A percentile compares a stretch with the other conserved stretches of the same genome.
Evolutionary conservation across 495 filamentous ascomycete genomes (phyloP).

Genomic region (Daldinia concentrica): DNA sequence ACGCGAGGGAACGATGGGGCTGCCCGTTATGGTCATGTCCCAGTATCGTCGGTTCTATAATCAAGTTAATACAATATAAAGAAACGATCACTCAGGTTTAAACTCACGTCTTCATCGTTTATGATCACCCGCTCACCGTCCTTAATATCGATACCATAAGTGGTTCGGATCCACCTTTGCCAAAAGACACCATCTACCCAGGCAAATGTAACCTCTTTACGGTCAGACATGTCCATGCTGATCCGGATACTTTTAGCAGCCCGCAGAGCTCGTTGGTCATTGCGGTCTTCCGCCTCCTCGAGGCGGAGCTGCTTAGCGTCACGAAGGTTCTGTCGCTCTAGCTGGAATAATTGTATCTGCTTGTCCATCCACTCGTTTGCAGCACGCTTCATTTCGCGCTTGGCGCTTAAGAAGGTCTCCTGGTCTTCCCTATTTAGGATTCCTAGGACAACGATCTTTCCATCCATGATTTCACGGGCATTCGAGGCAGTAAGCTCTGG

Average conservation of each 20-base stretch:
- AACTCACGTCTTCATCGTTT: conserved; percentile 94
- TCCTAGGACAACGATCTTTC: conserved; percentile 89
- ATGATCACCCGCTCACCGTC: conserved; percentile 93
- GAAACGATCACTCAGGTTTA: neutral
- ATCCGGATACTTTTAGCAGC: conserved; percentile 92
- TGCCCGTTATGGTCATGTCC: conserved; percentile 89
- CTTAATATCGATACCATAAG: conserved; percentile 86
- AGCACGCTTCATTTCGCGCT: conserved; percentile 93
- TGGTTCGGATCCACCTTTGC: conserved; percentile 94
- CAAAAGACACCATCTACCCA: conserved; percentile 98
- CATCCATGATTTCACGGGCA: conserved; percentile 92
- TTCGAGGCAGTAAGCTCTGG: conserved; percentile 93
- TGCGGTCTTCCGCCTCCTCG: conserved; percentile 93
- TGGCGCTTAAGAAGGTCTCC: conserved; percentile 79
- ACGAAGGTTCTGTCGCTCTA: conserved; percentile 89
- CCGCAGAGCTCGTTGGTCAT: conserved; percentile 85
- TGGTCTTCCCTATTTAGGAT: conserved; percentile 82
- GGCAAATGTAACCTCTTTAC: conserved; percentile 93
- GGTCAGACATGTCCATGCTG: conserved; percentile 84
- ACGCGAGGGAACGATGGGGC: conserved; percentile 85
- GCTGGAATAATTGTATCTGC: conserved; percentile 84
- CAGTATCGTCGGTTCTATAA: conserved; percentile 88
- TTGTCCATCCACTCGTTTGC: conserved; percentile 98
- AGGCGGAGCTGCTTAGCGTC: conserved; percentile 94
- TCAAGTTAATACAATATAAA: conserved; percentile 19